Evolutionary conservation across 768 basidiomycete genomes (phyloP).

Genomic region (Pleurotus tuber-regium): DNA sequence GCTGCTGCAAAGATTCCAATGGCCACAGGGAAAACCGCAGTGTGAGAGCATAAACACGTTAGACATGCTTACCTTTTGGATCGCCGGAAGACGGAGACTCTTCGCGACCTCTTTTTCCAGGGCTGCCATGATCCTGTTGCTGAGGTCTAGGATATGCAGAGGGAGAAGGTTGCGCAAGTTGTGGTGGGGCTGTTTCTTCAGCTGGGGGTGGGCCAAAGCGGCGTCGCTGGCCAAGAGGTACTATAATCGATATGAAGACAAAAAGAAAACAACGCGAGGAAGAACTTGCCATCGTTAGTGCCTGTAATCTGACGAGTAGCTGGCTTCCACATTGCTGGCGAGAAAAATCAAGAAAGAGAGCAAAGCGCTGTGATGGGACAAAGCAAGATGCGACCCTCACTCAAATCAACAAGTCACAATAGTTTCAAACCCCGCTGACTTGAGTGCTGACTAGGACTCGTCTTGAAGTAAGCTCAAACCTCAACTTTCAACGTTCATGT

Average conservation of each 20-base stretch:
- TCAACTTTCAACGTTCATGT: slow-evolving; percentile 22
- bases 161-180: slow-evolving; percentile 84
- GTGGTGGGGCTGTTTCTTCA: slow-evolving; percentile 80
- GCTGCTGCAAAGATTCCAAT: slow-evolving; percentile 20
- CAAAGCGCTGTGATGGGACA: slow-evolving; percentile 26
- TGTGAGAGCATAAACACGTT: slow-evolving; percentile 15
- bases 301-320: slow-evolving; percentile 89
- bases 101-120: slow-evolving; percentile 62
- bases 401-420: too few species aligned
- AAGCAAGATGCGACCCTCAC: slow-evolving; percentile 21
- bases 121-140: slow-evolving; percentile 48
- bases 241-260: slow-evolving; percentile 32
- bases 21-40: slow-evolving; percentile 13
- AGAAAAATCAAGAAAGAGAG: slow-evolving; percentile 18
- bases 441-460: background rate
- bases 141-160: slow-evolving; percentile 76
- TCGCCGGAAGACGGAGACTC: slow-evolving; percentile 62
- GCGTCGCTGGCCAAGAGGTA: slow-evolving; percentile 83
- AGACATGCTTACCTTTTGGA: slow-evolving; percentile 68
- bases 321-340: slow-evolving; percentile 71
- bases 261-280: slow-evolving; percentile 10
- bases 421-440: slow-evolving; percentile 31
- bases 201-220: slow-evolving; percentile 87
- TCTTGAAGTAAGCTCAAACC: too few species aligned
- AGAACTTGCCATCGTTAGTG: slow-evolving; percentile 83